Base-by-base conservation (phyloP, 1,139 yeast species). In the Geotrichum klebahnii region DNA sequence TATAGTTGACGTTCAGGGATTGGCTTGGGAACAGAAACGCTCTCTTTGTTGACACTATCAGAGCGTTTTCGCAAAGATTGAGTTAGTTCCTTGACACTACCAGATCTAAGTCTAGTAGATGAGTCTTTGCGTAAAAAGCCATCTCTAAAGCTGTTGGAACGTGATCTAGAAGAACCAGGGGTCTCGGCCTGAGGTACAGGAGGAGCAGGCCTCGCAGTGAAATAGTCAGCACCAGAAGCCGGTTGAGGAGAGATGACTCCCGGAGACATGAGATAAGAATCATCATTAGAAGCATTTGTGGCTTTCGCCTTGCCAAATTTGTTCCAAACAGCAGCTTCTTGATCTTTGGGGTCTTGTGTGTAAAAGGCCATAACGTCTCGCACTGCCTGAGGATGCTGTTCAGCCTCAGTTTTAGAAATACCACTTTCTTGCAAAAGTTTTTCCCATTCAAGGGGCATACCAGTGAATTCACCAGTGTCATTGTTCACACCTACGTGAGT, bases 361-460 rank as follows among this genome's bases (percentile, higher is more conserved):
- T 85, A 87, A 63, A 87, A 88, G 37, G 90, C 87, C 54, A 90
- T 95, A 57, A 90, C 89, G 63, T 89, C 96, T 78, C 86, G 82
- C 6, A 89, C 95, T 0, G 96, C 97, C 67, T 88, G 94, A 2
- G 97, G 96, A 64, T 92, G 89, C 59, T 84, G 85, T 60, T 84
- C 82, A 63, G 89, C 96, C 60, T 92, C 97, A 41, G 77, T 78
- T 59, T 79, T 80, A 4, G 95, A 78, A 47, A 92, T 87, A 39
- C 97, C 97, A 64, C 89, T 83, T 16, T 90, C 94, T 17, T 83
- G 78, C 55, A 92, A 74, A 44, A 89, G 72, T 54, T 79, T 76
- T 60, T 87, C 92, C 98, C 98, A 92, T 65, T 87, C 96, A 44
- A 79, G 80, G 1, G 97, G 98, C 50, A 90, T 74, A 1, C 96